Evolutionary conservation across 1,284 basidiomycete genomes (phyloP), one percentile per base, ranked within the genome.

Genomic region (Ganoderma sinense): DNA sequence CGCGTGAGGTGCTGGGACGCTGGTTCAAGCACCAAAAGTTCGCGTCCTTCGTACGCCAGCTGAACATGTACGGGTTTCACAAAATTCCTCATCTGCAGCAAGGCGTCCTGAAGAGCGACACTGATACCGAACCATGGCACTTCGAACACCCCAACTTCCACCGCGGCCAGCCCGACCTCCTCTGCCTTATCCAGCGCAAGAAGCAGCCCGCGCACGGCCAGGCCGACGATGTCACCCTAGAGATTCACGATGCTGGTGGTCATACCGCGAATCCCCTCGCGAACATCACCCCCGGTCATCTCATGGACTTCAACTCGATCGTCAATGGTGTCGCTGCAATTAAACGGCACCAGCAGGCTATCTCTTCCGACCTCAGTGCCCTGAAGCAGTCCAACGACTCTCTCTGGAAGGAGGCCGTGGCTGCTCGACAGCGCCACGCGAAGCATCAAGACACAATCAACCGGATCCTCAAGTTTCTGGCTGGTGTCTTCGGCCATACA

Each of bases 1-100:
- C 95, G 2, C 91, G 93, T 62, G 94, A 98, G 81, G 89, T 98
- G 33, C 87, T 99, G 8, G 95, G 95, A 4, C 88, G 91, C 62
- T 98, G 94, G 93, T 99, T 98, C 89, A 98, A 98, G 80, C 97
- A 98, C 84, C 91, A 92, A 74, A 97, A 97, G 81, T 98, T 98
- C 80, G 91, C 91, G 61, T 96, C 94, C 56, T 98, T 99, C 79
- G 97, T 98, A 45, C 90, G 97, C 48, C 97, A 99, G 81, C 88
- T 98, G 77, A 98, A 99, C 86, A 98, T 98, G 96, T 97, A 97
- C 80, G 96, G 95, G 59, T 97, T 97, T 80, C 95, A 96, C 86
- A 97, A 97, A 85, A 94, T 97, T 66, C 96, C 97, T 0, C 97
- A 98, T 80, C 89, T 99, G 26, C 97, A 98, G 78, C 96, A 98